Percentiles rank a stretch among this genome's conserved stretches.
Conservation (phyloP, 306 rosid genomes). For the Cucurbita maxima region DNA sequence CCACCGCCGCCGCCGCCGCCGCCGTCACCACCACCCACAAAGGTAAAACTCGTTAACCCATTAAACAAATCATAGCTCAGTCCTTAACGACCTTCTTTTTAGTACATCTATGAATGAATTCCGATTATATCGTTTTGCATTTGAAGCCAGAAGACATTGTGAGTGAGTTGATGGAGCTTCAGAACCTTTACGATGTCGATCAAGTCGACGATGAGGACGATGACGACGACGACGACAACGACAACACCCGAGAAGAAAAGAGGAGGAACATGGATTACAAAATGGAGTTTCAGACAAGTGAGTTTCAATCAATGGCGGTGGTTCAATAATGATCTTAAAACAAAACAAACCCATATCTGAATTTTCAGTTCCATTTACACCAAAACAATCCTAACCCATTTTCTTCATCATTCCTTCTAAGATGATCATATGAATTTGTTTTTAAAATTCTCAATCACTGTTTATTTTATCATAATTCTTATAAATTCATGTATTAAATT, state of each 20-base stretch:
- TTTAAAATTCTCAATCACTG: neutral
- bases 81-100: neutral
- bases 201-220: constrained; percentile 11
- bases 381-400: neutral
- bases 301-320: constrained; percentile 24
- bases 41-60: constrained; percentile 21
- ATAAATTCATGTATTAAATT: constrained; percentile 1
- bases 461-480: neutral
- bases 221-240: neutral
- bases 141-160: constrained; percentile 51
- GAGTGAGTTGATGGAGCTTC: constrained; percentile 32
- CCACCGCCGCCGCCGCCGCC: too few relatives aligned
- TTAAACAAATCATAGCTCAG: neutral
- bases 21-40: constrained; percentile 5
- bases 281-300: constrained; percentile 29
- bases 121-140: constrained; percentile 5
- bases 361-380: constrained; percentile 2
- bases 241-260: constrained; percentile 3
- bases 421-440: neutral
- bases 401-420: neutral
- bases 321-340: constrained; percentile 14
- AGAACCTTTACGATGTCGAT: constrained; percentile 10
- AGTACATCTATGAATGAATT: neutral
- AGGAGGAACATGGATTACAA: constrained; percentile 11
- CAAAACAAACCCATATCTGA: neutral